Percentiles rank a stretch among this genome's conserved stretches.
phyloP scores from a whole-genome alignment of 768 basidiomycete genomes.

The Lactarius quietus region DNA sequence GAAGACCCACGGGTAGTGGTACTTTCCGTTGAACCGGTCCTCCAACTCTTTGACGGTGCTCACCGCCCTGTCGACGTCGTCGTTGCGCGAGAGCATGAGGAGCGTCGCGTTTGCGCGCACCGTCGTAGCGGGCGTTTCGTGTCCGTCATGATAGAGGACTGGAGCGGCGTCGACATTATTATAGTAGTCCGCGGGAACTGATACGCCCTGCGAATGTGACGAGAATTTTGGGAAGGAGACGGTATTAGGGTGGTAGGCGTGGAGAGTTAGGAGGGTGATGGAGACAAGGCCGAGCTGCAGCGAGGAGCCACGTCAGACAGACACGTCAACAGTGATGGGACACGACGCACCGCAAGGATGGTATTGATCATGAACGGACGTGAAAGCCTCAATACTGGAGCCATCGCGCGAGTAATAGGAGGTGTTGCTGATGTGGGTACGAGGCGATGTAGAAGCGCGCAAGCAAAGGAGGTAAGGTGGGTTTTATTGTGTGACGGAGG shows the following conservation, averaged over 20 bases:
- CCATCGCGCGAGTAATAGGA: not conserved
- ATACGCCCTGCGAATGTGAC: not conserved
- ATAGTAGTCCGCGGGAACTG: not conserved
- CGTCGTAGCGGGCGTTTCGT: too few species aligned
- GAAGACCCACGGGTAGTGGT: slow-evolving; percentile 84
- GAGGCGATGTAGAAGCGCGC: too few species aligned
- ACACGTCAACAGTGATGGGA: slow-evolving; percentile 34
- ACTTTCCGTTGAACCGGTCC: slow-evolving; percentile 79
- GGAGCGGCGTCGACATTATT: not conserved
- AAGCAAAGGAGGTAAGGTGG: not conserved
- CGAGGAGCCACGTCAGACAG: slow-evolving; percentile 48
- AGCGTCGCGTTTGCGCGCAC: slow-evolving; percentile 34
- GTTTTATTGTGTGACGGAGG: not conserved
- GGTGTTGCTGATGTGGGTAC: not conserved
- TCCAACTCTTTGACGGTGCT: slow-evolving; percentile 74
- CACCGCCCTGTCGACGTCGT: slow-evolving; percentile 56
- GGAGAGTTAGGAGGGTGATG: not conserved
- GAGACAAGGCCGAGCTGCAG: slow-evolving; percentile 32
- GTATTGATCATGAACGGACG: not conserved
- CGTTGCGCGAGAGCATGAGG: slow-evolving; percentile 60
- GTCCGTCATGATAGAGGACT: not conserved
- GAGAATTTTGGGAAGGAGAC: slow-evolving; percentile 26
- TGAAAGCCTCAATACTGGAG: not conserved
- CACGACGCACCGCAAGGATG: not conserved
- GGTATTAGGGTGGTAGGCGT: slow-evolving; percentile 30